These are phyloP conservation scores for Lichina pygmaea DNA, from an alignment of 495 filamentous ascomycete genomes.

Conservation along the genomic window DNA sequence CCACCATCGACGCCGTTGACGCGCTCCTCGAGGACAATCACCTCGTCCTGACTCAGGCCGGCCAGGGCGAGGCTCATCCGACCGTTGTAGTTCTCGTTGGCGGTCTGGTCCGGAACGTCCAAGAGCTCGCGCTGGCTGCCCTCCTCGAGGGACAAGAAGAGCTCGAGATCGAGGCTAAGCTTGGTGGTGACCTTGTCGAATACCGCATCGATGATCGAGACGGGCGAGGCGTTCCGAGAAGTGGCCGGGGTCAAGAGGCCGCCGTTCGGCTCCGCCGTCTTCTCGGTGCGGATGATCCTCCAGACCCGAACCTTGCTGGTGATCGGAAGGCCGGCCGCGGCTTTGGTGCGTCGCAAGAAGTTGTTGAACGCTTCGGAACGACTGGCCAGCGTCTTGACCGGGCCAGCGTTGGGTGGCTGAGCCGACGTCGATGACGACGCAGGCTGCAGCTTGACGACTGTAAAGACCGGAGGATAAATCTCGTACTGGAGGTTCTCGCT, in stretches of 20 bases:
- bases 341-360: conserved; percentile 52
- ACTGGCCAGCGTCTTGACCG: conserved; percentile 37
- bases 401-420: conserved; percentile 22
- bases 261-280: conserved; percentile 3
- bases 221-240: conserved; percentile 26
- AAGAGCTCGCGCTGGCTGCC: conserved; percentile 44
- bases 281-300: conserved; percentile 26
- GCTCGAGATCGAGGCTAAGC: conserved; percentile 42
- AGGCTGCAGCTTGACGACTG: conserved; percentile 50
- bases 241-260: conserved; percentile 29
- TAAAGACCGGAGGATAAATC: conserved; percentile 63
- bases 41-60: conserved; percentile 38
- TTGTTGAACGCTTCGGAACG: conserved; percentile 35
- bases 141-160: conserved; percentile 40
- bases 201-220: conserved; percentile 14
- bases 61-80: conserved; percentile 29
- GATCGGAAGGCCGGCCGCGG: conserved; percentile 29
- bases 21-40: conserved; percentile 55
- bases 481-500: conserved; percentile 55
- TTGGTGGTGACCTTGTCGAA: conserved; percentile 27
- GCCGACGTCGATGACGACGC: conserved; percentile 26
- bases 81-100: conserved; percentile 55
- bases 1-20: conserved; percentile 25
- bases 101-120: conserved; percentile 39
- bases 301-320: conserved; percentile 55